phyloP scores from a whole-genome alignment of 2,329 filamentous ascomycete species.

The Triangularia verruculosa region DNA sequence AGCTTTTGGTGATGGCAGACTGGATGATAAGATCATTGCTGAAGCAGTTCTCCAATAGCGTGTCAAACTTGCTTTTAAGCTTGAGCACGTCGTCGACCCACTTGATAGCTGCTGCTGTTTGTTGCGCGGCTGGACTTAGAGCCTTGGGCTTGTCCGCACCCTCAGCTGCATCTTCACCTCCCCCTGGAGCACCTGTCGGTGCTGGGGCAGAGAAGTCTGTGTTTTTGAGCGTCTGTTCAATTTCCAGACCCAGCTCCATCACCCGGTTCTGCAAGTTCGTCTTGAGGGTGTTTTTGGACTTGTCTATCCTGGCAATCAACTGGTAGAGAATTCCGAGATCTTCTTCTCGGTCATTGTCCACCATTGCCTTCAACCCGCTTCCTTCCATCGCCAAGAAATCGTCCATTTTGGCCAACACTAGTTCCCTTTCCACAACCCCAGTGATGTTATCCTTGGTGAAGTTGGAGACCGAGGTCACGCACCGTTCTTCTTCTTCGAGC shows the following conservation, averaged over 20 bases:
- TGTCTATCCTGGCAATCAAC: slow-evolving; percentile 74
- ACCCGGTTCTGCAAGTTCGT: slow-evolving; percentile 71
- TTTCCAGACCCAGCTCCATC: slow-evolving; percentile 74
- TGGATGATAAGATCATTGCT: slow-evolving; percentile 72
- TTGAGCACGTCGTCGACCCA: slow-evolving; percentile 91
- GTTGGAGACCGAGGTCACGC: slow-evolving; percentile 74
- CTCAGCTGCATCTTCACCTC: slow-evolving; percentile 47
- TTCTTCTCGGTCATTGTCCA: slow-evolving; percentile 79
- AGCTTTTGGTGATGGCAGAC: slow-evolving; percentile 79
- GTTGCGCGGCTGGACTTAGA: slow-evolving; percentile 63
- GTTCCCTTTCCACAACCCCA: slow-evolving; percentile 72
- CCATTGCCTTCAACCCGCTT: slow-evolving; percentile 83
- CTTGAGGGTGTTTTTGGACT: slow-evolving; percentile 67
- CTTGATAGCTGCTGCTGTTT: slow-evolving; percentile 82
- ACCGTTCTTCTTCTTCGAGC: slow-evolving; percentile 76
- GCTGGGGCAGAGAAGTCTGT: slow-evolving; percentile 48
- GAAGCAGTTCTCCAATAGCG: slow-evolving; percentile 72
- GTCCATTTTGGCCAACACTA: slow-evolving; percentile 73
- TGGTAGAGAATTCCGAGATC: slow-evolving; percentile 80
- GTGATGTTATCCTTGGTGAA: slow-evolving; percentile 71
- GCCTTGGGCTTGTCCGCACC: slow-evolving; percentile 45
- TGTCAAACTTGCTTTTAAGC: slow-evolving; percentile 88
- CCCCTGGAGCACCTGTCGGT: slow-evolving; percentile 45
- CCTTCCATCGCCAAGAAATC: slow-evolving; percentile 82
- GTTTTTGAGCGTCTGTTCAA: slow-evolving; percentile 66